phyloP scores from a whole-genome alignment of 192 early-diverging fungal species.

The Allomyces macrogynus region DNA sequence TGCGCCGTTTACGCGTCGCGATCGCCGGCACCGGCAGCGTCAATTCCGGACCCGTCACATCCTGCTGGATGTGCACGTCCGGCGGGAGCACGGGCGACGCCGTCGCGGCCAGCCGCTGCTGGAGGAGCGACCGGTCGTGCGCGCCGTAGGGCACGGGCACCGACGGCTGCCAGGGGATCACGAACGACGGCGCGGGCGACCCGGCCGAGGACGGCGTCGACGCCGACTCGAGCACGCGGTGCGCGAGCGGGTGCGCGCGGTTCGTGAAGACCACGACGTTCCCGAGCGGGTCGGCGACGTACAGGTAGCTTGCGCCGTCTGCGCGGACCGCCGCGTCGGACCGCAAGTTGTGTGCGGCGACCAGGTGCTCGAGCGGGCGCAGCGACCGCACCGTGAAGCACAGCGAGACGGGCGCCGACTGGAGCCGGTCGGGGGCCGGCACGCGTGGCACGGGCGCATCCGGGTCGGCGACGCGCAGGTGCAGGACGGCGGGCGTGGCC shows the following conservation, averaged over 20 bases:
- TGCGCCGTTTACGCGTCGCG: conserved; percentile 31
- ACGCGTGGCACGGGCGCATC: no score
- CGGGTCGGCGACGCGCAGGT: no score
- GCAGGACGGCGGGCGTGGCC: no score
- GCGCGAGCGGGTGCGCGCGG: conserved; percentile 1
- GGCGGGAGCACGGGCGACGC: background rate
- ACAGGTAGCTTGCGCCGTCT: conserved; percentile 14
- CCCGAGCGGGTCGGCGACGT: conserved; percentile 55
- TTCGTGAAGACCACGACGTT: conserved; percentile 60
- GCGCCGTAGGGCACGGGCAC: conserved; percentile 1
- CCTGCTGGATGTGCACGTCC: conserved; percentile 2
- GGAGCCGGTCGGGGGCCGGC: no score
- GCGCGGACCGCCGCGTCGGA: no score
- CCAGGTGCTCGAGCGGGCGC: no score
- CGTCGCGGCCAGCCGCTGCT: no score
- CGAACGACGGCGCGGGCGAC: conserved; percentile 5
- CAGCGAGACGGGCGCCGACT: no score
- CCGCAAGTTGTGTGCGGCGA: no score
- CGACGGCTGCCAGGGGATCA: background rate
- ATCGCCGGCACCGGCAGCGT: background rate
- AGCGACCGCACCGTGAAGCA: no score
- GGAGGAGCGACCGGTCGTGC: no score
- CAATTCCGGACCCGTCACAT: background rate
- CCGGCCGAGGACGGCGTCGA: conserved; percentile 1
- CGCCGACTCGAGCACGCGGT: conserved; percentile 3